phyloP scores from a whole-genome alignment of 345 rosid genomes.

The Boechera stricta region DNA sequence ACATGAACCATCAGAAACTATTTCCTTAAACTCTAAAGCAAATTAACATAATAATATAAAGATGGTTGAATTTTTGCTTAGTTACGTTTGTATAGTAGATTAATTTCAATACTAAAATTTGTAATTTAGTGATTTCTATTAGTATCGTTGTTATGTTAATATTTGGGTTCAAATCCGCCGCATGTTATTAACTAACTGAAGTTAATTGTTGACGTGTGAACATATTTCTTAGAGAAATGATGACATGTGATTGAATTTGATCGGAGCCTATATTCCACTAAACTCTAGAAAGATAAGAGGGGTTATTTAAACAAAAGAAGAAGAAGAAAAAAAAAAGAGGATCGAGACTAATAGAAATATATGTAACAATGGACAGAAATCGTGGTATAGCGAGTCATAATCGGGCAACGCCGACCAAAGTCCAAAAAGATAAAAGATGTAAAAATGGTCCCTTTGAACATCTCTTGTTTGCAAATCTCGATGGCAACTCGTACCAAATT shows the following conservation, averaged over 20 bases:
- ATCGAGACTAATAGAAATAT: not conserved
- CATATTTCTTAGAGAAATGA: not conserved
- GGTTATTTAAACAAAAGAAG: constrained; percentile 4
- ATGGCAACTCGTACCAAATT: constrained; percentile 50
- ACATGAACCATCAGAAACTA: not conserved
- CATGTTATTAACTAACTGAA: not conserved
- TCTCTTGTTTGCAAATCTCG: constrained; percentile 36
- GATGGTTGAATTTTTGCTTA: not conserved
- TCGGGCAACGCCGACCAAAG: constrained; percentile 56
- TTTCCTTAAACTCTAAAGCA: not conserved
- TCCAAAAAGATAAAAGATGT: constrained; percentile 44
- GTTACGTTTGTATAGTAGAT: not conserved
- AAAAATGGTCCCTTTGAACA: constrained; percentile 43
- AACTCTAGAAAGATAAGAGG: constrained; percentile 4
- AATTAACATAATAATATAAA: not conserved
- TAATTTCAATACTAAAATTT: not conserved
- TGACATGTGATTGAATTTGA: constrained; percentile 15
- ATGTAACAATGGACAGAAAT: constrained; percentile 7
- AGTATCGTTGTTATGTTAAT: not conserved
- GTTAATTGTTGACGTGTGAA: not conserved
- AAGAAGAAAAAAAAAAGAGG: not conserved
- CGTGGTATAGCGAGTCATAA: constrained; percentile 44
- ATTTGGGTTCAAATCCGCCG: not conserved
- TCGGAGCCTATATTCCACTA: constrained; percentile 46
- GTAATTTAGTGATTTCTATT: not conserved